Evolutionary conservation across 257 asterid species (phyloP).

Genomic region (Coffea canephora): DNA sequence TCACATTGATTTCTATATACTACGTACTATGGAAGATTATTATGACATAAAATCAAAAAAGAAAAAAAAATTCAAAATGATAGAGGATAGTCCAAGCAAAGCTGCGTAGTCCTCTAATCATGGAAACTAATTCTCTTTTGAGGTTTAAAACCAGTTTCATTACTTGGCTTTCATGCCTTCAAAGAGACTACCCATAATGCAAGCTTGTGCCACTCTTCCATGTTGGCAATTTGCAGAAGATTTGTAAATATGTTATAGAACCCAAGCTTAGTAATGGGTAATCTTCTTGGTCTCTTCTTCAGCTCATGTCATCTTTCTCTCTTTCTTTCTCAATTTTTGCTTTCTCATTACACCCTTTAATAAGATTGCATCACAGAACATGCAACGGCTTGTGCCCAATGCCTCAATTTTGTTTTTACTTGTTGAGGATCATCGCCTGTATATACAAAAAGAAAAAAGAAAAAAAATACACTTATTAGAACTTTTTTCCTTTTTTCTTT

Average conservation of each 20-base stretch:
- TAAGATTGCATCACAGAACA: constrained; percentile 60
- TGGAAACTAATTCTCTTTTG: not conserved
- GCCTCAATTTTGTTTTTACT: constrained; percentile 66
- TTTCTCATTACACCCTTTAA: constrained; percentile 7
- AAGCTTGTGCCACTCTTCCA: not conserved
- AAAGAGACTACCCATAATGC: not conserved
- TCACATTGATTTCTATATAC: not conserved
- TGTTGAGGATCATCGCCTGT: constrained; percentile 70
- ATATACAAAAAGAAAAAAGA: not conserved
- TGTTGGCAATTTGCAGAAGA: not conserved
- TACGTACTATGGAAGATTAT: not conserved
- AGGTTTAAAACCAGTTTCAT: not conserved
- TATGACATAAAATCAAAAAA: not conserved
- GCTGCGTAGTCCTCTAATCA: not conserved
- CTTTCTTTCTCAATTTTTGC: not conserved
- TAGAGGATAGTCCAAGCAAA: not conserved
- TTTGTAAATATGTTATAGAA: not conserved
- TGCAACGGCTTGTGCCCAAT: constrained; percentile 77
- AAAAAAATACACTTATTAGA: not conserved
- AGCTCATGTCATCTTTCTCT: not conserved
- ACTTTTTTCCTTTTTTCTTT: not conserved
- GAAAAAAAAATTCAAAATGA: not conserved
- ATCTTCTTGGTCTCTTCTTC: not conserved
- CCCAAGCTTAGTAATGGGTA: not conserved
- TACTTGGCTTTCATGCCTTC: not conserved